Base-by-base conservation (phyloP, 352 stramenopile species). In the Globisporangium lucens region DNA sequence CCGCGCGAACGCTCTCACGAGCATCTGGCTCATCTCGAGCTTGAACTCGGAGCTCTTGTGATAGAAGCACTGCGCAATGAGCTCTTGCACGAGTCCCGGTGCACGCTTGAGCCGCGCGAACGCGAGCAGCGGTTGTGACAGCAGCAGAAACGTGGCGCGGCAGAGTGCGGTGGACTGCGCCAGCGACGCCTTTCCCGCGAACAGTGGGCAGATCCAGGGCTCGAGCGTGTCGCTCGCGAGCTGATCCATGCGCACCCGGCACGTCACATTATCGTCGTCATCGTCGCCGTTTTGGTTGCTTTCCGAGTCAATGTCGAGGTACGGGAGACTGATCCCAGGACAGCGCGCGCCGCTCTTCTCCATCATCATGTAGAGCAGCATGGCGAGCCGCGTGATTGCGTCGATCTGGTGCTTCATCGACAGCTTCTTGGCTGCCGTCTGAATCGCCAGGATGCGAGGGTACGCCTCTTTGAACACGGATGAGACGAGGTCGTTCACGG, bases 361-460 rank as follows among this genome's bases (percentile, higher is more conserved):
- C 80, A 94, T 93, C 84, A 95, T 93, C 65, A 89, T 90, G 66
- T 79, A 87, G 46, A 91, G 66, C n/a, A 95, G 66, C 87, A 90
- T 92, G 1, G 79, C 60, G 33, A 94, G 69, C 83, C 82, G 93
- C 36, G 79, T 70, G 24, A 83, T 73, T 0, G 82, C 85, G 56
- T 91, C 72, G 6, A 84, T 65, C 59, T 94, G 85, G 43, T 83
- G 69, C 56, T 89, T 87, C 52, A 87, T 73, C 35, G 82, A 73
- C 15, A 91, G 67, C 9, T 59, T 62, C 53, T 88, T 78, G 13
- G 82, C 85, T 30, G 71, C 73, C 24, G 61, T 51, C 13, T 86
- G 51, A 1, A 95, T 67, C 1, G 67, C 51, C 41, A 80, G 75
- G 66, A 93, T 77, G 15, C 79, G 83, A 5, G 84, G 85, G 13